These are phyloP conservation scores for Lotmaria passim DNA, from an alignment of 208 protist species.

Conservation along the genomic window DNA sequence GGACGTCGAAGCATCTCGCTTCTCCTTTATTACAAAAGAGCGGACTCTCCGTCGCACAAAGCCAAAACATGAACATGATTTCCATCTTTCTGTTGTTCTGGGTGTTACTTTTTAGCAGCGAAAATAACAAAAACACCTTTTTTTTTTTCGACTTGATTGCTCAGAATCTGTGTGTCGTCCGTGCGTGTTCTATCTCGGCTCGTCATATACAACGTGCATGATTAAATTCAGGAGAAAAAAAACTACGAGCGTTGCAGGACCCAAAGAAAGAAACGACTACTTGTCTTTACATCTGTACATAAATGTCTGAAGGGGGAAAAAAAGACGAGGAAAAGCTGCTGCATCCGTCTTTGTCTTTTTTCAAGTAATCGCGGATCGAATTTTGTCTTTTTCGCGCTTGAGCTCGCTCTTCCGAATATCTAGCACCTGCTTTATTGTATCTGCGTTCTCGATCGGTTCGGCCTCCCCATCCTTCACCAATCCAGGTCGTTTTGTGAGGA, in stretches of 20 bases:
- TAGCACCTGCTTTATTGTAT: constrained; percentile 59
- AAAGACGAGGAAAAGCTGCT: neutral
- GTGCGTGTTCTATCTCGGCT: too few relatives aligned
- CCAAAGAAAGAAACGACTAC: neutral
- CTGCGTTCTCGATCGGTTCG: constrained; percentile 65
- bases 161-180: too few relatives aligned
- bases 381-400: constrained; percentile 41
- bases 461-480: constrained; percentile 69
- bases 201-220: too few relatives aligned
- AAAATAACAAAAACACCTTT: too few relatives aligned
- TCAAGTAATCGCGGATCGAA: constrained; percentile 14
- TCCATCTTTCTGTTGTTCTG: too few relatives aligned
- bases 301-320: neutral
- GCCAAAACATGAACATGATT: too few relatives aligned
- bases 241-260: neutral
- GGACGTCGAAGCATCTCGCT: too few relatives aligned
- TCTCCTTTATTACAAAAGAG: too few relatives aligned
- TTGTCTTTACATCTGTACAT: constrained; percentile 8
- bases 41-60: too few relatives aligned
- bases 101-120: too few relatives aligned
- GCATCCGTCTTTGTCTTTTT: neutral
- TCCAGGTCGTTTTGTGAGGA: constrained; percentile 56
- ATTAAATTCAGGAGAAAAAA: neutral
- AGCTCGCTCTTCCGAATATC: constrained; percentile 55
- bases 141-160: too few relatives aligned